phyloP scores from a whole-genome alignment of 2,329 filamentous ascomycete genomes.

The Colletotrichum tofieldiae region DNA sequence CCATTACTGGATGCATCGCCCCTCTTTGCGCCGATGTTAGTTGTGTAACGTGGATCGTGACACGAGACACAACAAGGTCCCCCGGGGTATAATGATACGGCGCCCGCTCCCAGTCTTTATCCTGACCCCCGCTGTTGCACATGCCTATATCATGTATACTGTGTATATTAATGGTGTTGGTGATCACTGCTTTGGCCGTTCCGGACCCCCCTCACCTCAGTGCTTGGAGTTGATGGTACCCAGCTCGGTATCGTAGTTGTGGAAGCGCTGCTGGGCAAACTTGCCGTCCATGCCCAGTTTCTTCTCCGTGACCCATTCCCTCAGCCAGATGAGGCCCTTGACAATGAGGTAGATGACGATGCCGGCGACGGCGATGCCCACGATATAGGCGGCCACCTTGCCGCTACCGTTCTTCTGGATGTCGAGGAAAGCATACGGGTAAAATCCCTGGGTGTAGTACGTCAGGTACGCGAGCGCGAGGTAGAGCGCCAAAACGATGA shows the following conservation, averaged over 20 bases:
- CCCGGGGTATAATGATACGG: constrained; percentile 6
- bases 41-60: background rate
- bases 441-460: constrained; percentile 78
- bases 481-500: constrained; percentile 81
- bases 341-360: constrained; percentile 68
- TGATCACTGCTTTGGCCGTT: background rate
- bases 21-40: background rate
- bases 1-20: constrained; percentile 12
- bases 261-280: constrained; percentile 51
- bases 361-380: constrained; percentile 70
- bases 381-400: constrained; percentile 75
- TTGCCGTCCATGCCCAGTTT: constrained; percentile 62
- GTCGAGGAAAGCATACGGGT: constrained; percentile 86
- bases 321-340: constrained; percentile 65
- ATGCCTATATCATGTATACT: background rate
- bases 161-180: background rate
- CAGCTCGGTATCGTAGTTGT: constrained; percentile 45
- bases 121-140: background rate
- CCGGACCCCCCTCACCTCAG: constrained; percentile 1
- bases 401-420: constrained; percentile 64
- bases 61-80: background rate
- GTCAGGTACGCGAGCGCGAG: constrained; percentile 83
- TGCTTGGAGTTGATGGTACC: constrained; percentile 41
- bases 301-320: constrained; percentile 65
- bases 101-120: background rate